These are phyloP conservation scores for Phytophthora cactorum DNA, from an alignment of 352 stramenopile species.

Conservation along the genomic window DNA sequence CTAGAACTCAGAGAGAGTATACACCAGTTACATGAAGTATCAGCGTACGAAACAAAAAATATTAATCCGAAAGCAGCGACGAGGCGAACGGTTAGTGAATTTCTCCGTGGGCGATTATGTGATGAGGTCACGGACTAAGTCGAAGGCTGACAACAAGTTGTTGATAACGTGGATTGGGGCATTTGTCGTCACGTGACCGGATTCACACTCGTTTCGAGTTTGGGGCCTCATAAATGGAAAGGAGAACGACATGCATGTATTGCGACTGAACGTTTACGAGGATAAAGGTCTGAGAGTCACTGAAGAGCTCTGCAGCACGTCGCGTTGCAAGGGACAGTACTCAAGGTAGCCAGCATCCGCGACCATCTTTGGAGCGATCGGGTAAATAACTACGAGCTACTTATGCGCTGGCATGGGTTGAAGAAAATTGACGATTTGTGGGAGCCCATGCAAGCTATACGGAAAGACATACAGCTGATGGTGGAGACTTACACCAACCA, in stretches of 20 bases:
- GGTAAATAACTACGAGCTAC: constrained; percentile 1
- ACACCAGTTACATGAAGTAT: not conserved
- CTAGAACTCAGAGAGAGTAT: not conserved
- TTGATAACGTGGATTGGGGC: constrained; percentile 4
- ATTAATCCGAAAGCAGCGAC: not conserved
- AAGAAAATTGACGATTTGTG: constrained; percentile 1
- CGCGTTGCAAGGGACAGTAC: constrained; percentile 5
- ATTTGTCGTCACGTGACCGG: not conserved
- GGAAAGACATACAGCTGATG: not conserved
- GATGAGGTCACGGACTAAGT: constrained; percentile 4
- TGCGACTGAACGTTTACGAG: constrained; percentile 6
- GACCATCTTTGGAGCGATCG: not conserved
- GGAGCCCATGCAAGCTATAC: not conserved
- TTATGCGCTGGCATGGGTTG: not conserved
- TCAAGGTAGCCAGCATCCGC: not conserved
- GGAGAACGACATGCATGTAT: constrained; percentile 1
- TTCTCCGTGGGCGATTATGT: constrained; percentile 16
- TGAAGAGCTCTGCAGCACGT: constrained; percentile 13
- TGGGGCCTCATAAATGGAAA: not conserved
- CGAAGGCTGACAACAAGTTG: constrained; percentile 13
- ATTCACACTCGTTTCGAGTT: constrained; percentile 3
- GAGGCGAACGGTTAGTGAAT: constrained; percentile 5
- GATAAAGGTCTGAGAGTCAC: not conserved
- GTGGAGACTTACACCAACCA: not conserved
- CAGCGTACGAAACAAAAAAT: constrained; percentile 1